Evolutionary conservation across 106 monocot species (phyloP), one percentile per base, ranked within the genome.

Genomic region (Platanthera zijinensis): DNA sequence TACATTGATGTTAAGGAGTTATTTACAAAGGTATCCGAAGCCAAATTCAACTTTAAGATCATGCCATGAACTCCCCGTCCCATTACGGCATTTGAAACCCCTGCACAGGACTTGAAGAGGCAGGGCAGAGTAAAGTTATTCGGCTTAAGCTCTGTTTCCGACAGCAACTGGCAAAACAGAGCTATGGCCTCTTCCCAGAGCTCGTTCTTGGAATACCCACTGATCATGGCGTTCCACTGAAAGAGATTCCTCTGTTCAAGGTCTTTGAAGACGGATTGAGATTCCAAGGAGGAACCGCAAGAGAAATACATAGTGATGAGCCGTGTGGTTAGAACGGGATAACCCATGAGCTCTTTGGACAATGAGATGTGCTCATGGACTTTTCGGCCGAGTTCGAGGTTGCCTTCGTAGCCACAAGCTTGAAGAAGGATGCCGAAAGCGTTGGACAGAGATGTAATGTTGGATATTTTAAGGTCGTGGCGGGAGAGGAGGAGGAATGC

Each of bases 211-310:
- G 92, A 74, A 69, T 75, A 87, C 39, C 80, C 80, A 47, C 79
- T 82, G 77, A 92, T 84, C 78, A 92, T 74, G 54, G 92, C 81
- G 79, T 89, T 89, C 87, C 85, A 92, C 19, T 87, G 92, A 80
- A 76, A 83, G 6, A 92, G 74, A 70, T 85, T 85, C 46, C 78
- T 78, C 47, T 9, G 11, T 8, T 22, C 15, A 10, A 92, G 25
- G 0, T 59, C 68, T 10, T 87, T 78, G 72, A 92, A 91, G n/a
- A 88, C 75, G 30, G 5, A 57, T 32, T 71, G 83, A 10, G 91
- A 72, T 17, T 80, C 76, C 15, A 51, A 50, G 4, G 82, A 79
- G 22, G 80, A 84, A 69, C 82, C 80, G 53, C 88, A 86, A 59
- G 14, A 32, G 64, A 80, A 69, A 76, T 84, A 91, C 84, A 88